A percentile compares a stretch with the other conserved stretches of the same genome.
These are phyloP conservation scores for Kazachstania sp. DNA, from an alignment of 1,139 yeast genomes.

Conservation along the genomic window DNA sequence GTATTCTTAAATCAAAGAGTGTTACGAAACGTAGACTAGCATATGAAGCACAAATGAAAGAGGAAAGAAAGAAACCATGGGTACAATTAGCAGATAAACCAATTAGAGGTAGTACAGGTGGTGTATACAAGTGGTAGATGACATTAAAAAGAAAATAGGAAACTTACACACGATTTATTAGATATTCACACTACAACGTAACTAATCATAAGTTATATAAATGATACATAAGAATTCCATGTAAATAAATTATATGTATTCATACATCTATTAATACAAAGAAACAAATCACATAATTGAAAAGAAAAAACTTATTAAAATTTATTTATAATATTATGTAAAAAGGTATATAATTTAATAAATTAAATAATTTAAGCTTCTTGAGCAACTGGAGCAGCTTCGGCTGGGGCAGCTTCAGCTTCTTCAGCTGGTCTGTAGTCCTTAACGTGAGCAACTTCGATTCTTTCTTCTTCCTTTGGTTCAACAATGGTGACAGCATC, in stretches of 20 bases:
- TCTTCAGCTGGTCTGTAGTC: slow-evolving; percentile 50
- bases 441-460: slow-evolving; percentile 80
- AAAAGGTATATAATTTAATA: background rate
- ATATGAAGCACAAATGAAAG: slow-evolving; percentile 47
- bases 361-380: slow-evolving; percentile 3
- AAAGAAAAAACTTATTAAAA: background rate
- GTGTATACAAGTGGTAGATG: slow-evolving; percentile 43
- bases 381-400: slow-evolving; percentile 4
- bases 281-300: background rate
- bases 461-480: slow-evolving; percentile 93
- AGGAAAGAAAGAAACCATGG: slow-evolving; percentile 40
- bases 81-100: slow-evolving; percentile 36
- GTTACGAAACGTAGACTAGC: slow-evolving; percentile 49
- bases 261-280: too few species aligned
- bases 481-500: slow-evolving; percentile 92
- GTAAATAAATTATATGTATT: background rate
- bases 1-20: slow-evolving; percentile 57
- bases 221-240: background rate
- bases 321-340: background rate
- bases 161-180: background rate
- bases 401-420: slow-evolving; percentile 18
- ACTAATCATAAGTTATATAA: background rate
- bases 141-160: background rate
- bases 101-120: slow-evolving; percentile 39
- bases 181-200: background rate